phyloP scores from a whole-genome alignment of 2,329 filamentous ascomycete genomes.

The Fusarium duplospermum region DNA sequence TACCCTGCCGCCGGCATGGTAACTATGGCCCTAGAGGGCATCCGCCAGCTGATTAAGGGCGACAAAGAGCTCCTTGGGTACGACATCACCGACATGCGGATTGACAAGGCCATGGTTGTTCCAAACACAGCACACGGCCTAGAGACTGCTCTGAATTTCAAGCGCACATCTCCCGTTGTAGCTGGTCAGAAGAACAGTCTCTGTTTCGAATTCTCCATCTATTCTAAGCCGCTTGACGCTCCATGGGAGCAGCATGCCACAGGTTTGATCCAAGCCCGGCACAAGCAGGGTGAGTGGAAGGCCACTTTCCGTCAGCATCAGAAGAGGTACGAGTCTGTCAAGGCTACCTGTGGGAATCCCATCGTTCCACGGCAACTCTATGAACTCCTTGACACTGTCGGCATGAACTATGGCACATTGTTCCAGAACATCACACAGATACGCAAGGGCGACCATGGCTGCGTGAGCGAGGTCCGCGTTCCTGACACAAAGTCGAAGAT shows the following conservation, averaged over 20 bases:
- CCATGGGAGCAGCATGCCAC: conserved; percentile 59
- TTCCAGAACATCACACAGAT: conserved; percentile 61
- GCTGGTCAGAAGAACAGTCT: background rate
- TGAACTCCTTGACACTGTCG: conserved; percentile 61
- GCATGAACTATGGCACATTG: conserved; percentile 62
- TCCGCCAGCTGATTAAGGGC: conserved; percentile 52
- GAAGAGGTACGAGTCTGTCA: conserved; percentile 39
- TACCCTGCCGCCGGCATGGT: conserved; percentile 65
- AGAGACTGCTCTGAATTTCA: conserved; percentile 62
- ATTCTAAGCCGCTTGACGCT: conserved; percentile 56
- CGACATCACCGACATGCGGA: conserved; percentile 58
- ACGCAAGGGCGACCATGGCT: conserved; percentile 47
- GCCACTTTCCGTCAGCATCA: conserved; percentile 35
- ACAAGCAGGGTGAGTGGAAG: conserved; percentile 34
- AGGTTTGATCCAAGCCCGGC: conserved; percentile 47
- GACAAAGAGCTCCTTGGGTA: conserved; percentile 49
- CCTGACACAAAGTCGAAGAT: conserved; percentile 64
- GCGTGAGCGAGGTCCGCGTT: conserved; percentile 54
- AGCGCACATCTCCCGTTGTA: conserved; percentile 28
- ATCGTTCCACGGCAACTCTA: conserved; percentile 61
- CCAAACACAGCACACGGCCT: conserved; percentile 59
- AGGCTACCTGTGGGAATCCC: conserved; percentile 46
- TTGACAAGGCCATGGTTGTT: conserved; percentile 64
- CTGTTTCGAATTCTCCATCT: conserved; percentile 57
- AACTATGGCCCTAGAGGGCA: conserved; percentile 61